Evolutionary conservation across 805 yeast genomes (phyloP), one percentile per base, ranked within the genome.

Genomic region (Metschnikowia arizonensis): DNA sequence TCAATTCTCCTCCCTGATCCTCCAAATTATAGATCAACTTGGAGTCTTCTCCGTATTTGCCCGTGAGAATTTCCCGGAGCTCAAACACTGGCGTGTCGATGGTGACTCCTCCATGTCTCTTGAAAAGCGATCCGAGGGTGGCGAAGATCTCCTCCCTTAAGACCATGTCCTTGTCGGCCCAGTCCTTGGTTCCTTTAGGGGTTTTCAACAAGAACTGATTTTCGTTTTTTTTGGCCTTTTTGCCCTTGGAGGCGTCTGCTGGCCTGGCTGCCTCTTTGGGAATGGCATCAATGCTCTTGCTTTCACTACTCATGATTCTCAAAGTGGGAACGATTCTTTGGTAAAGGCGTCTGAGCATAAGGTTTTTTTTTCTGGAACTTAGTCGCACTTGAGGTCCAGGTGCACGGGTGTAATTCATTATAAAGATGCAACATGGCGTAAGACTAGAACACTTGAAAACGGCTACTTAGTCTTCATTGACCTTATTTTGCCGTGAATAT

Each of bases 1-100:
- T 87, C 57, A 93, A 69, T 68, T 93, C 99, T 55, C 99, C 99
- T 63, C 99, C 99, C 73, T 93, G 99, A 66, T 93, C 99, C 66
- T 93, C 95, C 61, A 93, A 77, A 66, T 93, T 91, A 68, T 93
- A 93, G 60, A 93, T 93, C 58, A 93, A 77, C 68, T 93, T 93
- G 26, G 97, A 90, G 65, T 93, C 99, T 70, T 93, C 99, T 64
- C 99, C 99, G 65, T 93, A 93, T 65, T 93, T 93, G 40, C 99
- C 99, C 21, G 97, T 82, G 47, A 93, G 77, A 56, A 93, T 93
- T 66, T 93, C 99, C 57, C 96, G 81, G 55, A 91, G 76, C 67
- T 93, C 99, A 58, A 93, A 93, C 4, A 93, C 99, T 5, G 99
- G 99, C 1, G 99, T 93, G 64, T 93, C 99, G 53, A 93, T 88